Evolutionary conservation across 2,329 filamentous ascomycete genomes (phyloP).

Genomic region (Aspergillus persii): DNA sequence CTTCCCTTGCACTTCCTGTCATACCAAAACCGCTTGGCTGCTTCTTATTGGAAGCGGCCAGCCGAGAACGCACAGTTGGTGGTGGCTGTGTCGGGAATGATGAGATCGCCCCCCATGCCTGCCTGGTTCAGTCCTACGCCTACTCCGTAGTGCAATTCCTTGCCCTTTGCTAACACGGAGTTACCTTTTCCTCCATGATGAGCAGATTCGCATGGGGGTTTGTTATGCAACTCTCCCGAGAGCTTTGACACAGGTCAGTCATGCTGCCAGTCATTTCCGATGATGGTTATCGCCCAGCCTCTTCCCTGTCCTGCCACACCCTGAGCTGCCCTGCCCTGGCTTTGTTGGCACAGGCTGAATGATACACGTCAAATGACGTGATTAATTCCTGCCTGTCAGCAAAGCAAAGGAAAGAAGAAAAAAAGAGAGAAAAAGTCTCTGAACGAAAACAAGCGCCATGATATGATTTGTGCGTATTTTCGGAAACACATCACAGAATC

Average conservation of each 20-base stretch:
- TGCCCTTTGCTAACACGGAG: neutral
- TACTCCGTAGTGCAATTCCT: neutral
- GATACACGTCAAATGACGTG: neutral
- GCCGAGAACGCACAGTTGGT: neutral
- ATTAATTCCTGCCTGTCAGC: neutral
- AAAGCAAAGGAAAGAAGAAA: neutral
- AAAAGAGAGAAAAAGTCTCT: too few relatives aligned
- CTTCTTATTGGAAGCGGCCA: neutral
- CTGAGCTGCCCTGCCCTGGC: neutral
- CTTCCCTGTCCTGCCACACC: too few relatives aligned
- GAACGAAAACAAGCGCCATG: too few relatives aligned
- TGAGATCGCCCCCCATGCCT: too few relatives aligned
- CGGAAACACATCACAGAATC: neutral
- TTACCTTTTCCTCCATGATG: neutral
- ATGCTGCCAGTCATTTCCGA: neutral
- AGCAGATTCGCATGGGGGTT: constrained; percentile 3
- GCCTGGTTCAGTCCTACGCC: too few relatives aligned
- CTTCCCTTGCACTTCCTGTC: neutral
- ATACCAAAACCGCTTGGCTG: neutral
- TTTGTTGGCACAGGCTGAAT: neutral
- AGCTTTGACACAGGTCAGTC: constrained; percentile 2
- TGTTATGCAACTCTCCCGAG: neutral
- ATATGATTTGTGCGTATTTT: neutral
- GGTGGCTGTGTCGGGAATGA: neutral
- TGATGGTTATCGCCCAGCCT: neutral